Conservation (phyloP, 768 basidiomycete genomes). For the Lactarius tabidus region DNA sequence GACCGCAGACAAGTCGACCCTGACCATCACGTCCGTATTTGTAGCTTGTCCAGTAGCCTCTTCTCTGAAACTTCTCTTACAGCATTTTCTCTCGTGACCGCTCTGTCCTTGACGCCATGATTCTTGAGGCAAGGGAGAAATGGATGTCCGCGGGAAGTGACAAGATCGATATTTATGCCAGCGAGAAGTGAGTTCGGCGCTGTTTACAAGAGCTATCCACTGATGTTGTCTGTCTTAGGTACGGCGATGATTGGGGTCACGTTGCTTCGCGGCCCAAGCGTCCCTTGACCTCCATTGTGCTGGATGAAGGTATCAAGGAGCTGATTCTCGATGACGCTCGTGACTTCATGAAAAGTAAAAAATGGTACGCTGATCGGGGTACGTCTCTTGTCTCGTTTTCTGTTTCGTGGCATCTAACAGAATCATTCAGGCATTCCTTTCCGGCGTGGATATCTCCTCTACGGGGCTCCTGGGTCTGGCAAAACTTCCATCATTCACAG, state of each 20-base stretch:
- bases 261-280: constrained; percentile 61
- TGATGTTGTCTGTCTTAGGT: constrained; percentile 8
- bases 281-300: constrained; percentile 59
- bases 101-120: constrained; percentile 23
- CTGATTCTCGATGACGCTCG: constrained; percentile 60
- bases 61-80: constrained; percentile 4
- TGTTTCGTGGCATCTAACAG: background rate
- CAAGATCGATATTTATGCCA: constrained; percentile 41
- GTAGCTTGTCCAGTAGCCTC: background rate
- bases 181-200: constrained; percentile 36
- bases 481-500: constrained; percentile 77
- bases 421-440: constrained; percentile 54
- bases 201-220: background rate
- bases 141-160: constrained; percentile 12
- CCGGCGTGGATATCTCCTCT: constrained; percentile 73
- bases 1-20: constrained; percentile 37
- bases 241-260: constrained; percentile 45
- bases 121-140: constrained; percentile 22
- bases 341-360: constrained; percentile 64
- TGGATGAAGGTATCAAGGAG: constrained; percentile 67
- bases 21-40: constrained; percentile 42
- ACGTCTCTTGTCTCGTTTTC: background rate
- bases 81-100: constrained; percentile 21
- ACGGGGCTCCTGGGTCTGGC: constrained; percentile 73
- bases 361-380: constrained; percentile 72